Base-by-base conservation (phyloP, 805 yeast genomes). In the Zygosaccharomyces rouxii region DNA sequence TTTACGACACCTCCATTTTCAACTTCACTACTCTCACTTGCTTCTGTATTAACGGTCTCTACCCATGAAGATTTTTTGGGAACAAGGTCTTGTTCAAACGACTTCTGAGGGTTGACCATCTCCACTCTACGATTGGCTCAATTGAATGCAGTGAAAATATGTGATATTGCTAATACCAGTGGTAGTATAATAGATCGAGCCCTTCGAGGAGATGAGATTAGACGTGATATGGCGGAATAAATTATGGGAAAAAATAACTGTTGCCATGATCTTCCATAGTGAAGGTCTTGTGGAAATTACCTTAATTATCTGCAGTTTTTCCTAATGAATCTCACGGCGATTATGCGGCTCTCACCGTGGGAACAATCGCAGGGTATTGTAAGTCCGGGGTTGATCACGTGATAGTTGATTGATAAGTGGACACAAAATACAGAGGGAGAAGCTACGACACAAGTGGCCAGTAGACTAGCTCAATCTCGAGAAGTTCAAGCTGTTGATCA, bases 1-100 rank as follows among this genome's bases (percentile, higher is more conserved):
- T 21, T 33, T 16, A 18, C 7, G 4, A 23, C n/a, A 14, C 18
- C 25, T 10, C 51, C 52, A 25, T 48, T 45, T 26, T 55, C 58
- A 18, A 43, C 56, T 22, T 18, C 38, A 18, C 40, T 33, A 16
- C 19, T 26, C 26, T 48, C 42, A n/a, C 44, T 35, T 14, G 28
- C 18, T 11, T 41, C 44, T 10, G 28, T 41, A 21, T 29, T 30
- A 18, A 41, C 28, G 5, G 37, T 29, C 16, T 41, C 44, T 5
- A 41, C 37, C 37, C 44, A 41, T 28, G 44, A 29, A 3, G 10
- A 13, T 22, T 41, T 29, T 26, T 41, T 41, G 28, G 37, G 44
- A 7, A 21, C 7, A 11, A 29, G 5, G 14, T 29, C 37, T 18
- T 30, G 44, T 3, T 29, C 44, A 18, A 29, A 14, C 16, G 29